Evolutionary conservation across 2,329 filamentous ascomycete genomes (phyloP).

Genomic region (Fusarium mexicanum): DNA sequence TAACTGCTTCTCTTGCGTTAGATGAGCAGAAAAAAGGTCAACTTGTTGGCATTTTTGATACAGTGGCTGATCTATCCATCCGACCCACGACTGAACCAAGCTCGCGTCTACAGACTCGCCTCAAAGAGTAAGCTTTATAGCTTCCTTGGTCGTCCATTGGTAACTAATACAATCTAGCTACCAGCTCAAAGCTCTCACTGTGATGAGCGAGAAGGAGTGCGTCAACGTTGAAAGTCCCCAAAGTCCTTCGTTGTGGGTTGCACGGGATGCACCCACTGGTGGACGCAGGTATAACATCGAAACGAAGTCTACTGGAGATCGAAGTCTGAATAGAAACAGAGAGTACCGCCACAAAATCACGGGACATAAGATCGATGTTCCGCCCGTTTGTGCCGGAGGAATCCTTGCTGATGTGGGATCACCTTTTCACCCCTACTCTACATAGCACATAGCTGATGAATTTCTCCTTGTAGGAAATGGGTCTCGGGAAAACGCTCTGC

Average conservation of each 20-base stretch:
- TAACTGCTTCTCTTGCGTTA: not conserved
- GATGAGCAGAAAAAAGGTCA: not conserved
- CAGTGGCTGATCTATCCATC: not conserved
- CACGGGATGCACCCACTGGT: accelerated
- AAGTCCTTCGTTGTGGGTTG: not conserved
- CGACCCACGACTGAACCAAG: not conserved
- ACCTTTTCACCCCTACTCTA: too few relatives aligned
- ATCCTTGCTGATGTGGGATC: constrained; percentile 1
- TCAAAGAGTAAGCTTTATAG: not conserved
- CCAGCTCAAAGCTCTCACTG: not conserved
- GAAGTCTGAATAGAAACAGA: not conserved
- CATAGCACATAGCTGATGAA: too few relatives aligned
- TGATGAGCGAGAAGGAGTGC: constrained; percentile 5
- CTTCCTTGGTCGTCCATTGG: accelerated
- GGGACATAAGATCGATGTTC: not conserved
- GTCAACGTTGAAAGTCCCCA: not conserved
- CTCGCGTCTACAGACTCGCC: not conserved
- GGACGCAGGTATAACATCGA: not conserved
- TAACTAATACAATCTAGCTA: not conserved
- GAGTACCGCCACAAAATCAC: not conserved
- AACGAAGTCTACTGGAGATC: accelerated
- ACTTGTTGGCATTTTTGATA: not conserved
- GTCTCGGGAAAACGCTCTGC: constrained; percentile 48
- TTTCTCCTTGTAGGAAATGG: constrained; percentile 44
- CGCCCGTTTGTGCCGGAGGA: not conserved